Conservation (phyloP, 257 asterid genomes). For the Solanum pennellii region DNA sequence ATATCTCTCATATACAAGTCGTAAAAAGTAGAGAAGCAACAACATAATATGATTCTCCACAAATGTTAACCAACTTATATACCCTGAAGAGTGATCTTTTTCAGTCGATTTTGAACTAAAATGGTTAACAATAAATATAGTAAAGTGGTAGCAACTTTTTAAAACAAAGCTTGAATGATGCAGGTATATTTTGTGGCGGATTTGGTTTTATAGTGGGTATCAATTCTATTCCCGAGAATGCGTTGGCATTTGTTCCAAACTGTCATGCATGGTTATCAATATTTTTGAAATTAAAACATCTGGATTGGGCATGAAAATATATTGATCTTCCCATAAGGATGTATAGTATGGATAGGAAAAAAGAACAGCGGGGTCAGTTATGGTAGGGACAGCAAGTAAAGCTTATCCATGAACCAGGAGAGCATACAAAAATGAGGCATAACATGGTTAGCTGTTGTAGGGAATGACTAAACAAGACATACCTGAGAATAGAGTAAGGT, state of each 20-base stretch:
- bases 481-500: background rate
- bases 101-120: background rate
- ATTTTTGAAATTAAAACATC: background rate
- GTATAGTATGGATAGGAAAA: background rate
- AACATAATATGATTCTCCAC: background rate
- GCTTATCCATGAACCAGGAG: background rate
- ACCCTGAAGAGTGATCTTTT: background rate
- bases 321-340: background rate
- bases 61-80: background rate
- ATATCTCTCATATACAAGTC: background rate
- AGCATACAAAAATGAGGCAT: background rate
- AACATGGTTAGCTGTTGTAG: background rate
- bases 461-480: background rate
- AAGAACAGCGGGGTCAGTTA: background rate
- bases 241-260: background rate
- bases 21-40: background rate
- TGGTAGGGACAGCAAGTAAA: background rate
- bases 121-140: background rate
- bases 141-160: background rate
- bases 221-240: background rate
- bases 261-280: background rate
- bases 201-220: background rate
- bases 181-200: background rate
- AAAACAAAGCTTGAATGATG: background rate
- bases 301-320: background rate